These are phyloP conservation scores for Rutidosis leptorrhynchoides DNA, from an alignment of 129 eudicot genomes.

Conservation along the genomic window DNA sequence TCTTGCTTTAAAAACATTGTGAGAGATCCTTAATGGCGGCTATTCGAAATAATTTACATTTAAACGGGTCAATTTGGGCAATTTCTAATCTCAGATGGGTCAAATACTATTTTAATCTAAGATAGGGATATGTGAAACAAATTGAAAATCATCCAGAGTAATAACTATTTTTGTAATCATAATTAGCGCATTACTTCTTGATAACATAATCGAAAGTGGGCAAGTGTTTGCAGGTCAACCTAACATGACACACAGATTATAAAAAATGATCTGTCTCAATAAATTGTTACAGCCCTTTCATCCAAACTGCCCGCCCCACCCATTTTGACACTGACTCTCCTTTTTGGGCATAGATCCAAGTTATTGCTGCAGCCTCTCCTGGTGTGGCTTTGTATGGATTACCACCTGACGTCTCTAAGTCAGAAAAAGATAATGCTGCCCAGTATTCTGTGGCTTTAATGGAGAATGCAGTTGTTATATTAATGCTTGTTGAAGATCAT, in stretches of 20 bases:
- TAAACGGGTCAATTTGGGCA: neutral
- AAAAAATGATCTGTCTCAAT: neutral
- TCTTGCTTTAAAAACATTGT: neutral
- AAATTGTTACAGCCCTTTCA: neutral
- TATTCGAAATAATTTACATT: neutral
- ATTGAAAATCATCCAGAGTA: neutral
- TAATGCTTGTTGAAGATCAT: conserved; percentile 97
- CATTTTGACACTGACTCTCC: neutral
- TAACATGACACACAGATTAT: neutral
- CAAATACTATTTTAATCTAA: neutral
- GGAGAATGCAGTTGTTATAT: conserved; percentile 81
- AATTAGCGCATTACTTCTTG: neutral
- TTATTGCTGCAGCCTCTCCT: conserved; percentile 92
- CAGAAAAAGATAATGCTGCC: conserved; percentile 82
- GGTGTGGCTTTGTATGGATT: conserved; percentile 76
- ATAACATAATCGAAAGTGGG: neutral
- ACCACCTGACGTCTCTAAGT: conserved; percentile 62
- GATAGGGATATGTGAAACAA: neutral
- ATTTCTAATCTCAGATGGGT: neutral
- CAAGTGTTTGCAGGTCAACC: neutral
- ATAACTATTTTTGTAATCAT: neutral
- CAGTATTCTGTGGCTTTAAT: conserved; percentile 83
- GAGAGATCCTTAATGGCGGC: neutral
- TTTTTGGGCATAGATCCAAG: conserved; percentile 62
- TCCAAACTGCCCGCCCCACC: too few species aligned